Base-by-base conservation (phyloP, 768 basidiomycete species). In the Kwoniella bestiolae region DNA sequence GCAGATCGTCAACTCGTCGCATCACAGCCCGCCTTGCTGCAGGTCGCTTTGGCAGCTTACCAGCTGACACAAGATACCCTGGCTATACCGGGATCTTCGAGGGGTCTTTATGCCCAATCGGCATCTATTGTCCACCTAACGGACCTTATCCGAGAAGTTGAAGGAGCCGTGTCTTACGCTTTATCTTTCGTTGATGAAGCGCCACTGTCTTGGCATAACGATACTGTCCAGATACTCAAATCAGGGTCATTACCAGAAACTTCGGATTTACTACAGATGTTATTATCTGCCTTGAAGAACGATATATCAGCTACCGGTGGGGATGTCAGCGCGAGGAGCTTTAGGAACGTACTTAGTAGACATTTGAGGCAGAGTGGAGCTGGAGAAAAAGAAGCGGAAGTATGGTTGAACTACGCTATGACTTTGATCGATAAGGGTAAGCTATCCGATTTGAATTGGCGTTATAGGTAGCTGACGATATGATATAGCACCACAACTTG, bases 401-500 rank as follows among this genome's bases (percentile, higher is more conserved):
- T 84, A 45, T 95, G 95, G 92, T 78, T 96, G 50, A 74, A 82
- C 2, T 82, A 90, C n/a, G 90, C 87, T 2, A 85, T 88, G 76
- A 86, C 81, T 68, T 62, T 89, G 2, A 88, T 91, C 74, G 85
- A 84, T 67, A 82, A 81, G 65, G 86, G 93, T 91, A 28, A 60
- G 86, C 74, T 26, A 7, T 3, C 1, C 28, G 16, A 14, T n/a
- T n/a, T 52, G 50, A 31, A 26, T 16, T 3, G 18, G 14, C 12
- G 9, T 31, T 31, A 5, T 25, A 38, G 60, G 34, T 61, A 21
- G 49, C 38, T 32, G 18, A 23, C n/a, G 14, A 57, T 44, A 23
- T 53, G 23, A 26, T 23, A 18, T 66, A 94, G 94, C 89, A 2
- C 89, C 90, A 0, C 84, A 88, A 72, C 85, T 89, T 0, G 84